Base-by-base conservation (phyloP, 2,329 filamentous ascomycete species). In the Trichophyton verrucosum region DNA sequence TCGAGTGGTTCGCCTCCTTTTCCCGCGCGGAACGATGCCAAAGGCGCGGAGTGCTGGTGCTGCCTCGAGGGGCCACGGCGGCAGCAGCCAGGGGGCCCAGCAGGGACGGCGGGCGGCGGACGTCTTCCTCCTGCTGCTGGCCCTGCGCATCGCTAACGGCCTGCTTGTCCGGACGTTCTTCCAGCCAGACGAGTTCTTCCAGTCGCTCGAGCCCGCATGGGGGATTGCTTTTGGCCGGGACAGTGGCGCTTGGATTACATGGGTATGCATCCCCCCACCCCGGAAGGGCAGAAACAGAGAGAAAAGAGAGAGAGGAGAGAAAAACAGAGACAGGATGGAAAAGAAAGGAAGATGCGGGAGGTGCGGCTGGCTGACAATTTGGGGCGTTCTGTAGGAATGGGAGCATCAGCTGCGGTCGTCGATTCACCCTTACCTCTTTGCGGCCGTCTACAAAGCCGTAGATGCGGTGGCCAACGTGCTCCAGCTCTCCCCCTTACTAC, bases 171-270 rank as follows among this genome's bases (percentile, higher is more conserved):
- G 83, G 65, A 97, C 94, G 20, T 99, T 96, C 73, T 99, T 99
- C 76, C 94, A 99, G 74, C 94, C 94, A 30, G 94, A 99, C 77
- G 94, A 99, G 74, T 97, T 89, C 78, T 99, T 94, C 70, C 94
- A 99, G 72, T 88, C 91, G 1, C 82, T 97, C 51, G 94, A 99
- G 76, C 92, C 94, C 59, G 94, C 94, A 66, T 97, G 92, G 91
- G 80, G 86, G 68, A 81, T 94, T 60, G 88, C 88, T 2, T 96
- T 96, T 79, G 91, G 91, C 22, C 70, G 78, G 1, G 72, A 80
- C 13, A 88, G 86, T 73, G 88, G 88, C 64, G 89, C 92, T 30
- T 99, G 92, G 89, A 81, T 96, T 69, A 99, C 94, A 64, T 99
- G 94, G 94, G 92, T 95, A 80, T 69, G 81, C 77, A 61, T 47